These are phyloP conservation scores for Penstemon barbatus DNA, from an alignment of 257 asterid genomes.

Conservation along the genomic window DNA sequence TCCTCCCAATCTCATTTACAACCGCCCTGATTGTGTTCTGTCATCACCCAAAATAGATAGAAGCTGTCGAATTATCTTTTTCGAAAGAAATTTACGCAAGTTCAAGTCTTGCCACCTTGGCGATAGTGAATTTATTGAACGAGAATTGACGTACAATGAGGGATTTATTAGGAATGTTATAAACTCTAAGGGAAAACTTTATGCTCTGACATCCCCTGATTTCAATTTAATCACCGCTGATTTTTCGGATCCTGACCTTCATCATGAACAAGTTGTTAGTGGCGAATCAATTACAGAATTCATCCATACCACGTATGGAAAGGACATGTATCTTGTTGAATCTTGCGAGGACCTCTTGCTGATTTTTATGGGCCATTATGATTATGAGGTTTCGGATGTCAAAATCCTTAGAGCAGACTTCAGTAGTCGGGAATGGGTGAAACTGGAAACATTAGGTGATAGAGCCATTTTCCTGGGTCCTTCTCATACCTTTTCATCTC, in stretches of 20 bases:
- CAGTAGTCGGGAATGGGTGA: conserved; percentile 15
- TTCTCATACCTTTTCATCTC: neutral
- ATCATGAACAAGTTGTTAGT: neutral
- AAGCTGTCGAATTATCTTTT: conserved; percentile 12
- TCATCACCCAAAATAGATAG: conserved; percentile 9
- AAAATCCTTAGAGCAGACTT: conserved; percentile 1
- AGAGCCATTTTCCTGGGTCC: neutral
- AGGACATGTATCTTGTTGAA: neutral
- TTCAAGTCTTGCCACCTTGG: conserved; percentile 14
- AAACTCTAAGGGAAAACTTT: conserved; percentile 15
- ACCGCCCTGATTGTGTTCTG: neutral
- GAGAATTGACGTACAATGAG: neutral
- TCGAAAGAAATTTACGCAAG: neutral
- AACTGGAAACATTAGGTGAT: neutral
- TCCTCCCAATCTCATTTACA: neutral
- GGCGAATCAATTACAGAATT: neutral
- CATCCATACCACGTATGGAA: neutral
- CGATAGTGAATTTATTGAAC: conserved; percentile 12
- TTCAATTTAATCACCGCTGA: neutral
- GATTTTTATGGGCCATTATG: neutral
- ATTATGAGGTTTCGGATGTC: neutral
- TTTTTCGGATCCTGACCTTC: conserved; percentile 11
- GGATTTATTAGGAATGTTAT: neutral
- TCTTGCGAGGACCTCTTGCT: conserved; percentile 5
- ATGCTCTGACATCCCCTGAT: neutral